These are phyloP conservation scores for Perkinsus olseni DNA, from an alignment of 169 alveolate genomes.

Conservation along the genomic window DNA sequence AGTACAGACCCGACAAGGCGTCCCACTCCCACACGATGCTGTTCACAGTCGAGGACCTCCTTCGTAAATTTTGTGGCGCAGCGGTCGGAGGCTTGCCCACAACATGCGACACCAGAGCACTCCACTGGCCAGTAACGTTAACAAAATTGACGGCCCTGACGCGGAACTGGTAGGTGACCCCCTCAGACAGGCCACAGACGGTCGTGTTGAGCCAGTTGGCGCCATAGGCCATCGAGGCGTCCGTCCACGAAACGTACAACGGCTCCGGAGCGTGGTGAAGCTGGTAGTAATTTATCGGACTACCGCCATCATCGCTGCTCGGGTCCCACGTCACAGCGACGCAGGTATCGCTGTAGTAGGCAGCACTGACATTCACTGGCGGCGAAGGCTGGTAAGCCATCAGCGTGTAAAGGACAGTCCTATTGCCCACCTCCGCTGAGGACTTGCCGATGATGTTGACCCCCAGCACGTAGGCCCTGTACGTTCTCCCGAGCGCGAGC, in stretches of 20 bases:
- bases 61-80: slow-evolving; percentile 14
- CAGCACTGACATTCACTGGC: not conserved
- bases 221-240: not conserved
- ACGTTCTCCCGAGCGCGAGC: slow-evolving; percentile 20
- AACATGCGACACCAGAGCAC: slow-evolving; percentile 8
- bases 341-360: not conserved
- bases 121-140: not conserved
- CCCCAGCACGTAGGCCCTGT: slow-evolving; percentile 25
- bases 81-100: slow-evolving; percentile 32
- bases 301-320: slow-evolving; percentile 21
- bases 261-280: slow-evolving; percentile 27
- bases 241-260: not conserved
- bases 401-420: not conserved
- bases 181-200: not conserved
- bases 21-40: slow-evolving; percentile 27
- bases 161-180: not conserved
- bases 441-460: slow-evolving; percentile 14
- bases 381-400: not conserved
- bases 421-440: not conserved
- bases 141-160: not conserved
- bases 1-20: slow-evolving; percentile 4
- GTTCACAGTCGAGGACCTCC: slow-evolving; percentile 17
- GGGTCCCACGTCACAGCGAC: slow-evolving; percentile 19
- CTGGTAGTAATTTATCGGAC: slow-evolving; percentile 24
- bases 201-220: not conserved